phyloP scores from a whole-genome alignment of 306 rosid species.

The Casuarina cunninghamiana region DNA sequence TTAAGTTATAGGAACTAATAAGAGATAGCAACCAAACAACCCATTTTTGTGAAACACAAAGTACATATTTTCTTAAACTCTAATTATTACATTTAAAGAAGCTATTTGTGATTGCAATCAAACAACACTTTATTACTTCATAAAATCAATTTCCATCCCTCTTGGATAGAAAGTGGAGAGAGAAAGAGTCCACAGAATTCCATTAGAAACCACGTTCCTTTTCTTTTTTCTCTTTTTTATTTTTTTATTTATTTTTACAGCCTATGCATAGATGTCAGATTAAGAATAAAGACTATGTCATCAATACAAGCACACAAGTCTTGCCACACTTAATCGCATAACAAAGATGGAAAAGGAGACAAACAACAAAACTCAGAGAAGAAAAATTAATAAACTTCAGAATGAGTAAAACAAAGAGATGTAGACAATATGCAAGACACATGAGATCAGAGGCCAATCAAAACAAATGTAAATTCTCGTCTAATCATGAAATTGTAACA shows the following conservation, averaged over 20 bases:
- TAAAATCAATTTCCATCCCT: not conserved
- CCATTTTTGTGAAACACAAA: not conserved
- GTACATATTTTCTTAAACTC: not conserved
- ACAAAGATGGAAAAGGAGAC: constrained; percentile 23
- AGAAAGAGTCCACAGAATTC: no score
- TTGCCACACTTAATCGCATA: not conserved
- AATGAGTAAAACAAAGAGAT: not conserved
- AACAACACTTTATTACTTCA: not conserved
- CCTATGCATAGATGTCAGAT: no score
- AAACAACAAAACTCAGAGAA: constrained; percentile 37
- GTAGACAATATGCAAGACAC: not conserved
- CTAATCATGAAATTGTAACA: no score
- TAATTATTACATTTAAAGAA: not conserved
- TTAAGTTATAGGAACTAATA: not conserved
- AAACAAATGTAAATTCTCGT: no score
- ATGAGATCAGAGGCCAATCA: not conserved
- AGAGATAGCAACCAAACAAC: not conserved
- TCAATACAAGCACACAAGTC: not conserved
- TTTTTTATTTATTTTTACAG: no score
- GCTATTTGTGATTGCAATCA: not conserved
- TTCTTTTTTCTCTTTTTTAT: no score
- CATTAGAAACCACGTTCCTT: no score
- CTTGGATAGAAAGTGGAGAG: no score
- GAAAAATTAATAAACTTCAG: constrained; percentile 15
- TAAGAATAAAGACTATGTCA: no score